Evolutionary conservation across 2,329 filamentous ascomycete genomes (phyloP).

Genomic region (Arthroderma uncinatum): DNA sequence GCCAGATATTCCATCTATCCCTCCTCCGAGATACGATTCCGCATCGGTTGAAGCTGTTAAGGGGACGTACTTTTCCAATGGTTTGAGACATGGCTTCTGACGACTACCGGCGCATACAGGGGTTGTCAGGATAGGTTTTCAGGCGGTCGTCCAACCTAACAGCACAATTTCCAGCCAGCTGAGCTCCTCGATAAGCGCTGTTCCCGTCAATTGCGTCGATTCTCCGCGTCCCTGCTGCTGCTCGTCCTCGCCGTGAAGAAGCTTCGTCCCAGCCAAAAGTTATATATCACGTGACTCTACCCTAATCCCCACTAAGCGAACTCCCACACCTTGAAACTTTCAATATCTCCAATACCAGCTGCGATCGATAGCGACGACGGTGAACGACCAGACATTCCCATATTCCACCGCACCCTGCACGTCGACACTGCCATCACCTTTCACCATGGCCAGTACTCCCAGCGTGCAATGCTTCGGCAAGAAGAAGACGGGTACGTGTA

Average conservation of each 20-base stretch:
- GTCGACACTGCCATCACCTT: constrained; percentile 21
- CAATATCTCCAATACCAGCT: constrained; percentile 20
- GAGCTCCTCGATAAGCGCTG: background rate
- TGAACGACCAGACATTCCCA: constrained; percentile 19
- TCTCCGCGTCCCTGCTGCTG: background rate
- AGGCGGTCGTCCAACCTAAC: background rate
- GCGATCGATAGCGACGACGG: constrained; percentile 25
- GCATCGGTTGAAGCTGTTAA: background rate
- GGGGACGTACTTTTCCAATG: constrained; percentile 4
- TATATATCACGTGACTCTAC: constrained; percentile 23
- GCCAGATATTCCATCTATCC: background rate
- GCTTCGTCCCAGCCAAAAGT: background rate
- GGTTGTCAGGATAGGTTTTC: background rate
- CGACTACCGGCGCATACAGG: background rate
- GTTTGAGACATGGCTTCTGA: constrained; percentile 3
- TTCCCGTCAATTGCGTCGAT: background rate
- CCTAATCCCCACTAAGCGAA: constrained; percentile 32
- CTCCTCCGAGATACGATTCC: background rate
- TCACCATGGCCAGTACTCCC: constrained; percentile 65
- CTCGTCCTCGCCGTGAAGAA: background rate
- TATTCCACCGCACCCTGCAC: constrained; percentile 27
- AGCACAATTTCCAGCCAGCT: background rate
- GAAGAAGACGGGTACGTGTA: constrained; percentile 62
- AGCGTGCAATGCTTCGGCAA: constrained; percentile 99
- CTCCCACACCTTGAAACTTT: constrained; percentile 25